phyloP scores from a whole-genome alignment of 106 monocot species.

The Allium cepa region DNA sequence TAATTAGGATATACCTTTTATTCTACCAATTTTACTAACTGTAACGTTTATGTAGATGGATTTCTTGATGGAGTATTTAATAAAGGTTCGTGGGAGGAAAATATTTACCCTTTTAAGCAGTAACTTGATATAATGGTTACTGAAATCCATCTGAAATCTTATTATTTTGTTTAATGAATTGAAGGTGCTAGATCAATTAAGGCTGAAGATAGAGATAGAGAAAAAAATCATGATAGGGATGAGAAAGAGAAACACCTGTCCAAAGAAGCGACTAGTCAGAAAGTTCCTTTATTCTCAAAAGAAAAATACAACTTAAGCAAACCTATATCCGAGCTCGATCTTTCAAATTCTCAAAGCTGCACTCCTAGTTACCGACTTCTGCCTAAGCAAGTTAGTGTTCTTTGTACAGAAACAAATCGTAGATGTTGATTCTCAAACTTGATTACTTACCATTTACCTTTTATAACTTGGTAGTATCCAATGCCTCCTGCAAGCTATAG shows the following conservation, averaged over 20 bases:
- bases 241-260: slow-evolving; percentile 42
- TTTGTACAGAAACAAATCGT: not conserved
- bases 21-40: slow-evolving; percentile 4
- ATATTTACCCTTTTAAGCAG: not conserved
- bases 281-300: slow-evolving; percentile 35
- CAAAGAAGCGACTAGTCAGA: slow-evolving; percentile 40
- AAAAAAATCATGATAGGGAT: slow-evolving; percentile 49
- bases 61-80: slow-evolving; percentile 59
- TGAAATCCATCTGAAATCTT: not conserved
- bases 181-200: slow-evolving; percentile 25
- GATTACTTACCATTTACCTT: not conserved
- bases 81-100: slow-evolving; percentile 52
- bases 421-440: no score
- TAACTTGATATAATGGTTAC: slow-evolving; percentile 1
- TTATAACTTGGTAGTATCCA: slow-evolving; percentile 29
- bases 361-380: slow-evolving; percentile 79
- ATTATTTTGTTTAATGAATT: not conserved
- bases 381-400: slow-evolving; percentile 54
- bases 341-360: slow-evolving; percentile 55
- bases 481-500: slow-evolving; percentile 40
- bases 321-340: slow-evolving; percentile 80
- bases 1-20: not conserved
- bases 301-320: slow-evolving; percentile 57
- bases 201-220: slow-evolving; percentile 44
- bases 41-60: slow-evolving; percentile 43